Evolutionary conservation across 2,329 filamentous ascomycete species (phyloP).

Genomic region (Xylariales sp.): DNA sequence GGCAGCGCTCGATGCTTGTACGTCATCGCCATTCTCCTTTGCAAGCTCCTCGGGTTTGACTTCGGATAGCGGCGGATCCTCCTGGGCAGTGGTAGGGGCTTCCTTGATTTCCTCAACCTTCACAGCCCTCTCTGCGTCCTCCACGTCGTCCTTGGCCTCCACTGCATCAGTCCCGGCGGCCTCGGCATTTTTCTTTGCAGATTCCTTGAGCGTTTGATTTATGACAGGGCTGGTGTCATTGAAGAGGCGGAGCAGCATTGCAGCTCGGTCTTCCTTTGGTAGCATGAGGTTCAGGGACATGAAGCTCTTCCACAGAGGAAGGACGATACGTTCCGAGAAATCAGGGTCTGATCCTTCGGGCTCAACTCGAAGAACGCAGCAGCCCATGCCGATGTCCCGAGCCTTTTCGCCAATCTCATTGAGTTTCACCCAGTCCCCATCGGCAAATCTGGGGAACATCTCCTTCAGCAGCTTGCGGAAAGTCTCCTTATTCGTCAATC

Average conservation of each 20-base stretch:
- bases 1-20: too few relatives aligned
- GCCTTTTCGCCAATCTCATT: constrained; percentile 86
- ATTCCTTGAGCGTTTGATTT: constrained; percentile 57
- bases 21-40: too few relatives aligned
- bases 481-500: constrained; percentile 71
- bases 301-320: constrained; percentile 91
- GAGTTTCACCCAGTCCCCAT: constrained; percentile 68
- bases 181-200: constrained; percentile 34
- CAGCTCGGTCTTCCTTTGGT: constrained; percentile 90
- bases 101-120: constrained; percentile 12
- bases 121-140: constrained; percentile 10
- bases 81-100: constrained; percentile 9
- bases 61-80: too few relatives aligned
- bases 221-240: constrained; percentile 84
- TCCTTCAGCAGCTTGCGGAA: constrained; percentile 80
- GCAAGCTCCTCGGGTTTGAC: too few relatives aligned
- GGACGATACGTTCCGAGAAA: constrained; percentile 72
- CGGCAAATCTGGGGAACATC: constrained; percentile 89
- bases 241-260: constrained; percentile 86
- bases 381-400: constrained; percentile 78
- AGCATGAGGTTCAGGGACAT: constrained; percentile 94
- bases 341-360: constrained; percentile 59
- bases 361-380: constrained; percentile 82
- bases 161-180: too few relatives aligned
- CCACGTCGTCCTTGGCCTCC: constrained; percentile 23